Base-by-base conservation (phyloP, 495 filamentous ascomycete species). In the Coniosporium apollinis region DNA sequence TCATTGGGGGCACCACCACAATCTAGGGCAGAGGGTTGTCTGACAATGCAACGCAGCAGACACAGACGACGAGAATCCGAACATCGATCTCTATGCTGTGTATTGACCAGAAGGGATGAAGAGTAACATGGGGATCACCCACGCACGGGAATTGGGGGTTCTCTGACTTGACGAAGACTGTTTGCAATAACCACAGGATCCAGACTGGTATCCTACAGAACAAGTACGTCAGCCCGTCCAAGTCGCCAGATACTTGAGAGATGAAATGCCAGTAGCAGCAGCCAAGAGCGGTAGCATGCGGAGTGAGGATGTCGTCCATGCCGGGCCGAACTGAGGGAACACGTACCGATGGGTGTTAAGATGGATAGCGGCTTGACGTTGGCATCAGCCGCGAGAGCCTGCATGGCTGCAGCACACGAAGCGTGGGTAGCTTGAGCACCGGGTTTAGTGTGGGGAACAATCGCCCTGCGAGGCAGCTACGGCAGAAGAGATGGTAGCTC, bases 141-240 rank as follows among this genome's bases (percentile, higher is more conserved):
- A 57, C 54, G 46, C 49, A 59, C 56, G 54, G 45, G 54, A 57
- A 38, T 51, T 38, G 33, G 48, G 46, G 38, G 47, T 57, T 44
- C 56, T 47, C 41, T 49, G 43, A 52, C 55, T 54, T 41, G 46
- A 45, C 10, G 40, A 18, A 36, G 43, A 35, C 16, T 47, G 44
- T 38, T 58, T 57, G 46, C 57, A 60, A 44, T 60, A 60, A 20
- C 57, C 57, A 34, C 57, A 60, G 24, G 47, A 49, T 26, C 48
- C 52, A 18, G 42, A 43, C 25, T 48, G 41, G 36, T 58, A 60
- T 34, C 57, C 56, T 58, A 31, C 11, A 26, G 24, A 9, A 22
- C n/a, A 9, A 21, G 6, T 21, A 20, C 10, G 19, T 15, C 33
- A 26, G 24, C 24, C 24, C 1, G 24, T 26, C 13, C 9, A 9